Percentiles rank a stretch among this genome's conserved stretches.
These are phyloP conservation scores for Magnusiomyces paraingens DNA, from an alignment of 1,139 yeast genomes.

Conservation along the genomic window DNA sequence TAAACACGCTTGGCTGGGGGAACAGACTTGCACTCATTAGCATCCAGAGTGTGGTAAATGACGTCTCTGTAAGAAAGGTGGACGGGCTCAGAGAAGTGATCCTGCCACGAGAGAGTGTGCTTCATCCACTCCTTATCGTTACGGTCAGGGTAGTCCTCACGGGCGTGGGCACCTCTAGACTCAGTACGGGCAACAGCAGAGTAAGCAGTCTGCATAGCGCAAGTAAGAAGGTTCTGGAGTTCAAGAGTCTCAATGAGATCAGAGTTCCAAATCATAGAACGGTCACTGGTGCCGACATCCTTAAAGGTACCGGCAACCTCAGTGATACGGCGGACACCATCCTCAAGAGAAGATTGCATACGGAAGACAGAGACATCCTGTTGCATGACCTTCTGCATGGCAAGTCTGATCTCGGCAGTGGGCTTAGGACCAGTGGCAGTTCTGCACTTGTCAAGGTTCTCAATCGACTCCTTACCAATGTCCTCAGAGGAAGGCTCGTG, in stretches of 20 bases:
- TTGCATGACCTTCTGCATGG: slow-evolving; percentile 96
- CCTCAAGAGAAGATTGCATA: slow-evolving; percentile 85
- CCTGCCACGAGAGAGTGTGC: slow-evolving; percentile 93
- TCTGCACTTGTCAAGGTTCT: slow-evolving; percentile 83
- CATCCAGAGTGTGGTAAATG: slow-evolving; percentile 77
- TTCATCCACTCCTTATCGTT: slow-evolving; percentile 97
- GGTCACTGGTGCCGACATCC: slow-evolving; percentile 79
- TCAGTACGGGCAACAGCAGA: slow-evolving; percentile 95
- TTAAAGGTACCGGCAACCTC: slow-evolving; percentile 68
- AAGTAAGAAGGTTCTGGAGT: slow-evolving; percentile 91
- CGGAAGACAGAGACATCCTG: slow-evolving; percentile 96
- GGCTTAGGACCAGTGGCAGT: slow-evolving; percentile 73
- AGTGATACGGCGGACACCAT: slow-evolving; percentile 77
- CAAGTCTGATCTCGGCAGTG: slow-evolving; percentile 84
- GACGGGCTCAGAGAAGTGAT: slow-evolving; percentile 61
- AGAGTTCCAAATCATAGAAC: slow-evolving; percentile 98
- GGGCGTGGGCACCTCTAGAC: slow-evolving; percentile 99
- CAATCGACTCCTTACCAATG: slow-evolving; percentile 82
- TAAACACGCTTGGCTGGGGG: slow-evolving; percentile 97
- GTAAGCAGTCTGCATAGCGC: slow-evolving; percentile 93
- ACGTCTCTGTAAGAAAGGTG: slow-evolving; percentile 82
- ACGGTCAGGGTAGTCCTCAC: slow-evolving; percentile 95
- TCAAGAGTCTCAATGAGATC: slow-evolving; percentile 95
- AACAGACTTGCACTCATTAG: slow-evolving; percentile 86
- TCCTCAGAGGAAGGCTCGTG: slow-evolving; percentile 74